Conservation (phyloP, 2,329 filamentous ascomycete genomes). For the Stagonosporopsis vannaccii region DNA sequence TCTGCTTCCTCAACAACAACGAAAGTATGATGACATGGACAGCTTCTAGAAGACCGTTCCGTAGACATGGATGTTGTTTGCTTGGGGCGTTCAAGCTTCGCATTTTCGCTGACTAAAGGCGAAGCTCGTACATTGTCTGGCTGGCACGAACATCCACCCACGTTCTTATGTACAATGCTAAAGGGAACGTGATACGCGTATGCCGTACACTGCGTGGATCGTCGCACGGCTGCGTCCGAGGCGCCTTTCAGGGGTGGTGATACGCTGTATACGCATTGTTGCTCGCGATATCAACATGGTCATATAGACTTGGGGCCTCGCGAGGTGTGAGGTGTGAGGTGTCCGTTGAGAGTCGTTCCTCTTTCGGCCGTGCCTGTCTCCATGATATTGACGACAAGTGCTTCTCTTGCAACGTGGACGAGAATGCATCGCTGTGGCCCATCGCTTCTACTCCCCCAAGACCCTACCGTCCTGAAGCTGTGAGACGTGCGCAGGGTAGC, state of each 20-base stretch:
- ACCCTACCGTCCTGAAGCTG: too few species aligned
- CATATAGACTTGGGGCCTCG: too few species aligned
- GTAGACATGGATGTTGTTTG: not conserved
- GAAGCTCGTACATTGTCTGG: not conserved
- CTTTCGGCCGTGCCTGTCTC: too few species aligned
- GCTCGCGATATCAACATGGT: not conserved
- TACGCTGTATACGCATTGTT: constrained; percentile 2
- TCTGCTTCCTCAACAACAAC: constrained; percentile 3
- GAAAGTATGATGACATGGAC: constrained; percentile 7
- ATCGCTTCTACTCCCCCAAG: too few species aligned
- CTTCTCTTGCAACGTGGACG: too few species aligned
- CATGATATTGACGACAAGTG: too few species aligned
- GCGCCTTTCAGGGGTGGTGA: constrained; percentile 8
- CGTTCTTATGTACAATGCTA: not conserved
- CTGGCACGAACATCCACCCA: constrained; percentile 1
- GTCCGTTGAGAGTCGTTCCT: not conserved
- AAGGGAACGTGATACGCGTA: not conserved
- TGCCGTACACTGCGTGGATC: not conserved
- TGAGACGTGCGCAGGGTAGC: too few species aligned
- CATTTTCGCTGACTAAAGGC: constrained; percentile 2
- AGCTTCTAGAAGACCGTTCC: not conserved
- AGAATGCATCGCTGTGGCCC: too few species aligned
- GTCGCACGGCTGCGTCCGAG: constrained; percentile 2
- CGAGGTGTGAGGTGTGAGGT: not conserved
- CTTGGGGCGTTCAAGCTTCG: constrained; percentile 5